phyloP scores from a whole-genome alignment of 2,329 filamentous ascomycete genomes.

The Graphiopsis chlorocephala region DNA sequence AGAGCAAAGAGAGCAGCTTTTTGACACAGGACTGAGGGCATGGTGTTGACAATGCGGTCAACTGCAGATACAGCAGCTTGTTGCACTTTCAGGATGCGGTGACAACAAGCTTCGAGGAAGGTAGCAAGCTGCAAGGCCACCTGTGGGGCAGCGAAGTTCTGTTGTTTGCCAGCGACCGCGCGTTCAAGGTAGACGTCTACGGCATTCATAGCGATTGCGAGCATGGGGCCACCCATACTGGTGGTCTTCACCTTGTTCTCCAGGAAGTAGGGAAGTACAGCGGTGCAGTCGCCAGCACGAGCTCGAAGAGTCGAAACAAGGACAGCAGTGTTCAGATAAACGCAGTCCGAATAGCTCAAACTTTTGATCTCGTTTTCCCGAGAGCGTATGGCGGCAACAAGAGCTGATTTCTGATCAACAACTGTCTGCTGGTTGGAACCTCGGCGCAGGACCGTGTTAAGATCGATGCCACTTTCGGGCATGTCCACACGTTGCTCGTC shows the following conservation, averaged over 20 bases:
- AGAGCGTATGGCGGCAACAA: conserved; percentile 70
- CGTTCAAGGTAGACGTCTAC: conserved; percentile 77
- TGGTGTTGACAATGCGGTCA: conserved; percentile 77
- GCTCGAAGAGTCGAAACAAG: conserved; percentile 86
- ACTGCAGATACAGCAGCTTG: conserved; percentile 80
- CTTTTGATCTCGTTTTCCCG: conserved; percentile 75
- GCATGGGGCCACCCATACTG: conserved; percentile 63
- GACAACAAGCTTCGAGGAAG: conserved; percentile 86
- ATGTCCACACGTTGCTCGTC: conserved; percentile 85
- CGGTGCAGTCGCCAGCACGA: conserved; percentile 83
- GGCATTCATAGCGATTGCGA: conserved; percentile 62
- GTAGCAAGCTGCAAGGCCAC: conserved; percentile 82
- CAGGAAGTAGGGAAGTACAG: conserved; percentile 87
- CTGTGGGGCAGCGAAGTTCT: conserved; percentile 84
- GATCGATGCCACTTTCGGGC: conserved; percentile 91
- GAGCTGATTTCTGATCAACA: conserved; percentile 73
- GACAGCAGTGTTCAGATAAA: conserved; percentile 88
- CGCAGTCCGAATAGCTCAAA: conserved; percentile 83
- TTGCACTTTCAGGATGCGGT: conserved; percentile 88
- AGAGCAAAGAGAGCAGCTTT: conserved; percentile 88
- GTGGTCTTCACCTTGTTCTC: conserved; percentile 73
- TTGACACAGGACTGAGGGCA: conserved; percentile 88
- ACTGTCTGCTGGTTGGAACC: conserved; percentile 79
- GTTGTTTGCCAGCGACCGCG: conserved; percentile 67
- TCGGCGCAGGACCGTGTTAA: conserved; percentile 87